Conservation (phyloP, 2,329 filamentous ascomycete genomes). For the Colletotrichum chrysophilum region DNA sequence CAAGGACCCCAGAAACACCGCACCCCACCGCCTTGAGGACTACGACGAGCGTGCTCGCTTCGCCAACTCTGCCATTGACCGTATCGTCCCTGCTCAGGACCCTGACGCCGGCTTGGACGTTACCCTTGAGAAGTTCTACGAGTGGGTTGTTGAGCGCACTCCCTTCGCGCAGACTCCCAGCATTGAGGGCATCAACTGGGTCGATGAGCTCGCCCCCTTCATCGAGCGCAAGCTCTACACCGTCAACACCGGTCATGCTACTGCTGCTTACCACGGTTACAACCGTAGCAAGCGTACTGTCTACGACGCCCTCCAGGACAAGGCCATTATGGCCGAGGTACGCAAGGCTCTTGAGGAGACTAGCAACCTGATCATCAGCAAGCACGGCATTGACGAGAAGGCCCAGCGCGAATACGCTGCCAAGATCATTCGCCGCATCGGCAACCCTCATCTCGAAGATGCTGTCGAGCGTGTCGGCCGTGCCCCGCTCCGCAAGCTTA, state of each 20-base stretch:
- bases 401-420: slow-evolving; percentile 89
- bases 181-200: slow-evolving; percentile 92
- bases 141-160: slow-evolving; percentile 93
- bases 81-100: slow-evolving; percentile 93
- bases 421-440: slow-evolving; percentile 91
- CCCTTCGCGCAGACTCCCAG: slow-evolving; percentile 80
- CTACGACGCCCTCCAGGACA: slow-evolving; percentile 85
- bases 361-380: slow-evolving; percentile 81
- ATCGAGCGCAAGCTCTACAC: slow-evolving; percentile 99
- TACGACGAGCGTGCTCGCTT: slow-evolving; percentile 82
- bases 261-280: slow-evolving; percentile 94
- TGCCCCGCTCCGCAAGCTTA: slow-evolving; percentile 91
- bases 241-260: slow-evolving; percentile 97
- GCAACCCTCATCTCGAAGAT: slow-evolving; percentile 92
- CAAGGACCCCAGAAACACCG: slow-evolving; percentile 75
- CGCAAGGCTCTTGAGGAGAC: slow-evolving; percentile 84
- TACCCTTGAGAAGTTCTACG: slow-evolving; percentile 97
- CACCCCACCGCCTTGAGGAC: slow-evolving; percentile 67
- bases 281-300: slow-evolving; percentile 85
- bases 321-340: slow-evolving; percentile 80
- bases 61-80: slow-evolving; percentile 97
- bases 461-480: slow-evolving; percentile 94
- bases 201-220: slow-evolving; percentile 88
- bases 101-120: slow-evolving; percentile 83
- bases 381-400: slow-evolving; percentile 77